Percentiles rank a stretch among this genome's conserved stretches.
Evolutionary conservation across 495 filamentous ascomycete species (phyloP).

Genomic region (Sabuloglossum arenarium): DNA sequence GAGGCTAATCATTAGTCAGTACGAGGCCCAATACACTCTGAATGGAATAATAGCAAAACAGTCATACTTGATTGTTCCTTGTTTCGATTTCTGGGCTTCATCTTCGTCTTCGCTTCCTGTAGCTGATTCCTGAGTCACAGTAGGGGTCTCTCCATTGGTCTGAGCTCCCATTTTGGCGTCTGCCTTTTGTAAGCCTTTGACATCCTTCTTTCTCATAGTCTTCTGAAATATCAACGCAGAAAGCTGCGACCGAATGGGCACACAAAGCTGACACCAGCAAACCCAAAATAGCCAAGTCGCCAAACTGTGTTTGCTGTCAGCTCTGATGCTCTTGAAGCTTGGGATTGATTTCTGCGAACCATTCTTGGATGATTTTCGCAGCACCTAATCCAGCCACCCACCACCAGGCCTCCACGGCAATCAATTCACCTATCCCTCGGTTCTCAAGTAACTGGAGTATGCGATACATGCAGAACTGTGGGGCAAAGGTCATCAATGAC

Average conservation of each 20-base stretch:
- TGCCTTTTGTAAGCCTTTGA: constrained; percentile 31
- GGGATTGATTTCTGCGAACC: background rate
- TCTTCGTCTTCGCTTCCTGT: constrained; percentile 22
- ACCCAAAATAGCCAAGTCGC: constrained; percentile 46
- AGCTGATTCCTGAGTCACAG: background rate
- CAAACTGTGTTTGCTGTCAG: constrained; percentile 8
- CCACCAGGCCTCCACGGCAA: constrained; percentile 33
- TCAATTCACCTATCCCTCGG: constrained; percentile 20
- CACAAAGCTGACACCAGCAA: constrained; percentile 36
- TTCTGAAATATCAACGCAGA: constrained; percentile 59
- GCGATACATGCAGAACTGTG: constrained; percentile 45
- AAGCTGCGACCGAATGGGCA: constrained; percentile 47
- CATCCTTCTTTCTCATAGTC: constrained; percentile 59
- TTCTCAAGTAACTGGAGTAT: constrained; percentile 41
- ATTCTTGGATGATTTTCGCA: constrained; percentile 18
- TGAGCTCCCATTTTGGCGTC: constrained; percentile 8
- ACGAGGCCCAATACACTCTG: background rate
- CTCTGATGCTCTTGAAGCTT: background rate
- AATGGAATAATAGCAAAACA: background rate
- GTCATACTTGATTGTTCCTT: constrained; percentile 25
- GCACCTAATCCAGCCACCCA: constrained; percentile 45
- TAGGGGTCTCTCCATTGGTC: constrained; percentile 9
- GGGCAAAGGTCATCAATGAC: constrained; percentile 40
- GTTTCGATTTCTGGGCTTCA: constrained; percentile 40
- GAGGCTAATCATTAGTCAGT: constrained; percentile 37